A percentile compares a stretch with the other conserved stretches of the same genome.
phyloP scores from a whole-genome alignment of 1,284 basidiomycete genomes.

The Taiwanofungus camphoratus region DNA sequence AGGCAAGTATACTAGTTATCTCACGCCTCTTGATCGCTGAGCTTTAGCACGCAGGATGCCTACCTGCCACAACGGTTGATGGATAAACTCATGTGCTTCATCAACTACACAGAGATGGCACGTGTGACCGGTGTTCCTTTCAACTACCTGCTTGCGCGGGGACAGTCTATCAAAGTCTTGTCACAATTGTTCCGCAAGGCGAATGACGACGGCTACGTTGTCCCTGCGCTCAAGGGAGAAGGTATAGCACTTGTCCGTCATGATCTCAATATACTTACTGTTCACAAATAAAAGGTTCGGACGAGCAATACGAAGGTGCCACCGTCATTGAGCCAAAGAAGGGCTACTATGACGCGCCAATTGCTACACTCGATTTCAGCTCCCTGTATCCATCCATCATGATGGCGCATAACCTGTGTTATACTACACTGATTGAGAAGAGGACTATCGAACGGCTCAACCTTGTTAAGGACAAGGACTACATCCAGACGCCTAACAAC shows the following conservation, averaged over 20 bases:
- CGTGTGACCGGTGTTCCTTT: constrained; percentile 98
- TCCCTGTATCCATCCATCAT: constrained; percentile 98
- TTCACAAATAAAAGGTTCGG: constrained; percentile 75
- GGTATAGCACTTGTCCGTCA: constrained; percentile 35
- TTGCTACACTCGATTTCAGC: constrained; percentile 95
- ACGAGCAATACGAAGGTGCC: constrained; percentile 95
- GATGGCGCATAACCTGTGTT: constrained; percentile 99
- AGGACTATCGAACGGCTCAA: constrained; percentile 68
- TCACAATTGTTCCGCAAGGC: constrained; percentile 91
- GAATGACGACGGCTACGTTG: constrained; percentile 81
- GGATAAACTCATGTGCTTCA: constrained; percentile 96
- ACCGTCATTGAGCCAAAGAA: constrained; percentile 94
- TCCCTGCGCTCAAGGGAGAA: constrained; percentile 81
- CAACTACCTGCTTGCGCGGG: constrained; percentile 86
- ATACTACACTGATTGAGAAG: constrained; percentile 86
- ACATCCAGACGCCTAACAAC: constrained; percentile 87
- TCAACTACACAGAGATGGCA: constrained; percentile 95
- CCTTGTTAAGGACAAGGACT: constrained; percentile 83
- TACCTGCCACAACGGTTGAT: constrained; percentile 91
- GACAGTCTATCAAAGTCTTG: constrained; percentile 94
- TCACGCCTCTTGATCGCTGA: neutral
- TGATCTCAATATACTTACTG: no score
- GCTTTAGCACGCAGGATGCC: constrained; percentile 67
- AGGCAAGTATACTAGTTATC: constrained; percentile 45
- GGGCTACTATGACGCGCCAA: constrained; percentile 91